Evolutionary conservation across 176 grass and related monocot genomes (phyloP), one percentile per base, ranked within the genome.

Genomic region (Oryza glaberrima): DNA sequence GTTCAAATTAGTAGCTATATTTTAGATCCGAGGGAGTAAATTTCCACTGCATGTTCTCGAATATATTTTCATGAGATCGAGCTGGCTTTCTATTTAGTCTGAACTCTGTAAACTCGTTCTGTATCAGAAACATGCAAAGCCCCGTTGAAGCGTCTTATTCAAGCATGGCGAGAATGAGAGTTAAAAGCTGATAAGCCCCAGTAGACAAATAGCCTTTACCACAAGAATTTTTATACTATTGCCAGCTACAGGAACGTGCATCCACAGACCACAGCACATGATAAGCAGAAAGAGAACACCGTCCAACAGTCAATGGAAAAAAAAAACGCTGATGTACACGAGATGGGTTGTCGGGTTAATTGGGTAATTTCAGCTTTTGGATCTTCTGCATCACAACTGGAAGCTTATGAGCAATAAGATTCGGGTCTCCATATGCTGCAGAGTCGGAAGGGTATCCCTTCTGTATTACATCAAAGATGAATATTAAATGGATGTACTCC

Each of bases 361-460:
- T 81, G 14, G 87, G 66, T 81, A 92, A 66, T 65, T 95, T 92
- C 67, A 98, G 71, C 65, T 89, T 94, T 76, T 98, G 81, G 65
- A 68, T 92, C 77, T 90, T 95, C 52, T 94, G 85, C 81, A 77
- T 92, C 63, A 94, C 71, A 30, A 92, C 46, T 6, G 93, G 93
- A 26, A 98, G 89, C 77, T 86, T 95, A 11, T 91, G 85, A 52
- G 86, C 76, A 7, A 98, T 87, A 28, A 83, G n/a, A 92, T 87
- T 94, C 10, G 96, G 93, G 76, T 98, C 96, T 72, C 82, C 85
- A 67, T 95, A 95, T 4, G 85, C 91, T 17, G 85, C 85, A 0
- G 89, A 91, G 28, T 95, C 89, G 0, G 85, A 86, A 88, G 87
- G 73, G 70, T 90, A 67, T 11, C 96, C 93, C 86, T 95, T 87